Conservation (phyloP, 2,329 filamentous ascomycete species). For the Thelonectria blattea region DNA sequence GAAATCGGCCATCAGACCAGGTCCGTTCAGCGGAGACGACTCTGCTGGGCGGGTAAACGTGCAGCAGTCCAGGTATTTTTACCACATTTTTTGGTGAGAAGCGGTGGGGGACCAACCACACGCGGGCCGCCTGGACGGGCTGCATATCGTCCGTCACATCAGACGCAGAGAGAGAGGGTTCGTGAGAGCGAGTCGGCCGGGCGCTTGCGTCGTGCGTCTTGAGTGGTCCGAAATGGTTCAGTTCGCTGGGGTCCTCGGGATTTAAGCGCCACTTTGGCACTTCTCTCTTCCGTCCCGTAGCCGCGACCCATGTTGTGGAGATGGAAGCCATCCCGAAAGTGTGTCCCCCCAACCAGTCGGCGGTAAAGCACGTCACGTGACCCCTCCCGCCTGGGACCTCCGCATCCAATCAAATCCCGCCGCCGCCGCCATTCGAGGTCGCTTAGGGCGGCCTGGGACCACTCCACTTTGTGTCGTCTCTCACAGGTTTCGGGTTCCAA, state of each 20-base stretch:
- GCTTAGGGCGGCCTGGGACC: neutral
- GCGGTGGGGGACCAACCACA: no score
- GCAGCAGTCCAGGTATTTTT: neutral
- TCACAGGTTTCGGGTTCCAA: constrained; percentile 13
- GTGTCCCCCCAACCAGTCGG: neutral
- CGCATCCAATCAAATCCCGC: constrained; percentile 11
- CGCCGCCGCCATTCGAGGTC: constrained; percentile 17
- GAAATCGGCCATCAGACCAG: neutral
- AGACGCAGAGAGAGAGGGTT: neutral
- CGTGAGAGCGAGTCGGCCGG: constrained; percentile 3
- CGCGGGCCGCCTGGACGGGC: neutral
- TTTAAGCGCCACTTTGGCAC: constrained; percentile 18
- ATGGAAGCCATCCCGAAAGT: neutral
- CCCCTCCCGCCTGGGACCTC: neutral
- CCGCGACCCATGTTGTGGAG: constrained; percentile 4
- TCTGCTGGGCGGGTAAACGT: neutral
- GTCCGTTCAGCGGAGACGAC: neutral
- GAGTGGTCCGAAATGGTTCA: constrained; percentile 37
- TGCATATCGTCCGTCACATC: neutral
- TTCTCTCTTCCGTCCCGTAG: neutral
- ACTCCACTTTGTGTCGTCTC: constrained; percentile 7
- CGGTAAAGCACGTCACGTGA: constrained; percentile 21
- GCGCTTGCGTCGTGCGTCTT: constrained; percentile 34
- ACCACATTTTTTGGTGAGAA: no score
- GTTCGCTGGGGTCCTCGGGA: neutral